Evolutionary conservation across 1,139 yeast species (phyloP), one percentile per base, ranked within the genome.

Genomic region (Sugiyamaella novakii): DNA sequence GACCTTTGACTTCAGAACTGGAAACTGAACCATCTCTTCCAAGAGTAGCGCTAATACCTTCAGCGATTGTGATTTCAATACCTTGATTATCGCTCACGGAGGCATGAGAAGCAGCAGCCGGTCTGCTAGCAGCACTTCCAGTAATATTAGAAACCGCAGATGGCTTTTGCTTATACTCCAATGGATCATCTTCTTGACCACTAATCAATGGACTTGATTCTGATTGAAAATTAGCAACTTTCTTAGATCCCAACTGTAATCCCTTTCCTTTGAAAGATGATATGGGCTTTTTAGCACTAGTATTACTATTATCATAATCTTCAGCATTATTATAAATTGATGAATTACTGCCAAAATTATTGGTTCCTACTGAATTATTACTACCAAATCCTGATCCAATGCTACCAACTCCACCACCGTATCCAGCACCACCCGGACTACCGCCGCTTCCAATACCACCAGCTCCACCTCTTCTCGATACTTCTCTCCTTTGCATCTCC

Each of bases 1-100:
- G 95, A 66, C 98, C 98, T 69, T 88, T 88, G 53, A 89, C 78
- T 65, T 91, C 97, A 41, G 89, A 80, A 24, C 81, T 74, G 47
- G 77, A 67, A 51, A 89, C 73, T 1, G 86, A 76, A 42, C 98
- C 98, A 61, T 91, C 97, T 64, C 98, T 84, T 21, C 85, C 74
- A 54, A 91, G 77, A 61, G 81, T 82, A 5, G 95, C 95, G 41
- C 80, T 75, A 52, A 89, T 74, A 59, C 84, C 83, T 70, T 92
- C 98, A 61, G 82, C 83, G 44, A 89, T 71, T 10, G 87, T 76
- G 54, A 91, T 76, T 67, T 88, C 78, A 49, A 91, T 83, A 58
- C 97, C 96, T 57, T 86, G 79, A 67, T 87, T 87, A 42, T 67
- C 67, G 38, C 75, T 22, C 14, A 68, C 59, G 74, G 68, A 44